Evolutionary conservation across 768 basidiomycete genomes (phyloP), one percentile per base, ranked within the genome.

Genomic region (Boletus sp.): DNA sequence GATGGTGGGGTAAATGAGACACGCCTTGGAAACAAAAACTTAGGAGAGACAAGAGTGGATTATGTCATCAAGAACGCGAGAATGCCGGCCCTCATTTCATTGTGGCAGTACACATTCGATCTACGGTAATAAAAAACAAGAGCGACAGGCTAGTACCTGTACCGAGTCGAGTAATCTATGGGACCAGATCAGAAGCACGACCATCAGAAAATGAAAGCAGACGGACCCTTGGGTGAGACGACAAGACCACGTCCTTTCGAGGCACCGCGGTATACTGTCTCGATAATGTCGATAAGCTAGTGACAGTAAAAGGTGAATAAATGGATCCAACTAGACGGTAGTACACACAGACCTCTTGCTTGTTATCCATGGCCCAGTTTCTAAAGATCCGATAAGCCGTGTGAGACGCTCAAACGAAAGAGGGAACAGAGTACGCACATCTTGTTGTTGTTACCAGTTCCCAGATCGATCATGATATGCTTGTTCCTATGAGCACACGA

Each of bases 401-500:
- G 42, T 42, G 17, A 50, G 36, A 15, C 2, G 24, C 2, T 2
- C 28, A 24, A 12, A 24, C 9, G 40, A 39, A 20, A 3, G 44
- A 2, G 2, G 9, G 4, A 7, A 42, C 3, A 5, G 18, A 11
- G 17, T 4, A 79, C 92, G 62, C 56, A 95, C 94, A 97, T 97
- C 78, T 98, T 98, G 76, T 98, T 98, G 76, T 98, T 98, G 75
- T 98, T 97, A 79, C 95, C 95, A 49, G 95, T 98, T n/a, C 94
- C 95, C 62, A 98, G 76, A 83, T 98, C 97, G 68, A 99, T 98
- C 96, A 98, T 98, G 76, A 98, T 98, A 71, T 98, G 97, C 71
- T 98, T 97, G 74, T 96, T 96, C 42, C 95, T 96, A 65, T 0
- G 33, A 14, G 11, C 20, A 14, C 12, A 35, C 12, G 50, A 20